Evolutionary conservation across 306 rosid genomes (phyloP).

Genomic region (Hippophae gyantsensis): DNA sequence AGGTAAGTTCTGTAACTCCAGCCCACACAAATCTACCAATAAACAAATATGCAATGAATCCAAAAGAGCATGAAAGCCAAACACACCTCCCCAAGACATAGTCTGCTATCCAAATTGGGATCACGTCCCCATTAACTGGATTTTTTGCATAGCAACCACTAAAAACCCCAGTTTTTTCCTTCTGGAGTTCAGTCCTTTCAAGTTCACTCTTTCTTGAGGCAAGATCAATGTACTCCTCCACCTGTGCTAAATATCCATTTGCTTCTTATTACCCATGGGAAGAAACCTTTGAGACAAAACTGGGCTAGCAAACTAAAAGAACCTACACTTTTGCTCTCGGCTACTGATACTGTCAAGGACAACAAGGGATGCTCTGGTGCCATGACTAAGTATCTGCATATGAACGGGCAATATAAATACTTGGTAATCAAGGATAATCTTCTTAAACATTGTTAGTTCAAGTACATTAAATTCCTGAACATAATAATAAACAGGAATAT

Average conservation of each 20-base stretch:
- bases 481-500: constrained; percentile 19
- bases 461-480: constrained; percentile 11
- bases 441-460: neutral
- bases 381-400: constrained; percentile 72
- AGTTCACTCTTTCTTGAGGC: constrained; percentile 91
- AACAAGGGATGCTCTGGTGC: constrained; percentile 87
- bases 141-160: constrained; percentile 86
- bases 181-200: constrained; percentile 98
- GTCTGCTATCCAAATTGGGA: constrained; percentile 97
- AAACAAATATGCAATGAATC: constrained; percentile 7
- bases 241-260: constrained; percentile 43
- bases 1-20: constrained; percentile 7
- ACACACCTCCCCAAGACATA: constrained; percentile 93
- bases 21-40: constrained; percentile 7
- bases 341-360: constrained; percentile 41
- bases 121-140: constrained; percentile 75
- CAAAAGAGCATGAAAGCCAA: constrained; percentile 6
- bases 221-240: constrained; percentile 65
- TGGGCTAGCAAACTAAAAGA: constrained; percentile 23
- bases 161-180: constrained; percentile 87
- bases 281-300: constrained; percentile 26
- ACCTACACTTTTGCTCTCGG: constrained; percentile 58
- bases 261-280: constrained; percentile 28
- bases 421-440: neutral
- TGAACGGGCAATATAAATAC: constrained; percentile 20